Conservation (phyloP, 768 basidiomycete genomes). For the Hysterangium stoloniferum region DNA sequence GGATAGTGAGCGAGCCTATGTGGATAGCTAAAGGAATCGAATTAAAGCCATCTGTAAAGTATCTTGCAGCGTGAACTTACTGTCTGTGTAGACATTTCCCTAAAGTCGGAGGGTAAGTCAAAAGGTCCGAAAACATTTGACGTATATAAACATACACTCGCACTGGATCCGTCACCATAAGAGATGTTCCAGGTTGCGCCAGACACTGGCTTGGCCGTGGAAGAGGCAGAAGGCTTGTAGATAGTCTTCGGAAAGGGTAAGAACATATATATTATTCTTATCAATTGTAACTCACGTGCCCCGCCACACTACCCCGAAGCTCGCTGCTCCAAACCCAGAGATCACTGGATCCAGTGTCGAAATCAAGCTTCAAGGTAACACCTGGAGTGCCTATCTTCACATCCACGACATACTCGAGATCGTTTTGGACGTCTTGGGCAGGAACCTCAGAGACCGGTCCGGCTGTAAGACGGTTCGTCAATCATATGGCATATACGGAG, state of each 20-base stretch:
- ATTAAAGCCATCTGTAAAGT: not conserved
- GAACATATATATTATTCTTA: not conserved
- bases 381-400: constrained; percentile 34
- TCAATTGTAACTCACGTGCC: not conserved
- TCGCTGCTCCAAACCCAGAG: constrained; percentile 17
- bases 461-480: not conserved
- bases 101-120: constrained; percentile 15
- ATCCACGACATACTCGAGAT: constrained; percentile 32
- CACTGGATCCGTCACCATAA: constrained; percentile 20
- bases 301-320: constrained; percentile 9
- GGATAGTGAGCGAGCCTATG: constrained; percentile 19
- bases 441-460: constrained; percentile 20
- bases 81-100: constrained; percentile 24
- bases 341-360: constrained; percentile 20
- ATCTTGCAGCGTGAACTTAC: not conserved
- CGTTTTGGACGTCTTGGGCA: constrained; percentile 22
- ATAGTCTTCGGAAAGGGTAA: constrained; percentile 17
- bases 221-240: constrained; percentile 21
- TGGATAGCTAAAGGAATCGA: constrained; percentile 5
- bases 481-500: not conserved
- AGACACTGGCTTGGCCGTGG: constrained; percentile 16
- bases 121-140: not conserved
- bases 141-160: not conserved
- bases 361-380: constrained; percentile 29
- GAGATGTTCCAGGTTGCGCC: constrained; percentile 22